Evolutionary conservation across 2,329 filamentous ascomycete genomes (phyloP).

Genomic region (Basipetospora chlamydospora): DNA sequence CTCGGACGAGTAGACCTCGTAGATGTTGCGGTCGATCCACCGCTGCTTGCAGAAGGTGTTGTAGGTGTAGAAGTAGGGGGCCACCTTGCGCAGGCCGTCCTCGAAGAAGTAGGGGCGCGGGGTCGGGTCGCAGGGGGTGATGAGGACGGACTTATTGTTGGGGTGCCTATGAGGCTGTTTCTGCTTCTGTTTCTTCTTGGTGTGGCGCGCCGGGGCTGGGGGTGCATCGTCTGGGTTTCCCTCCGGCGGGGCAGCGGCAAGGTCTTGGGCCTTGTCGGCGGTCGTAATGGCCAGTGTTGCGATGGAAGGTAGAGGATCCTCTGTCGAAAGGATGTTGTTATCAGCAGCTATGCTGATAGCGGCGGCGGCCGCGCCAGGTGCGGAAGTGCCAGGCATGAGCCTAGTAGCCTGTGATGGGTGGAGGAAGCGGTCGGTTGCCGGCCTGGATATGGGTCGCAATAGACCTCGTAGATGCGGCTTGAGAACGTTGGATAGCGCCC

Average conservation of each 20-base stretch:
- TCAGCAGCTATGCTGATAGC: no score
- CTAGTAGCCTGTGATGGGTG: no score
- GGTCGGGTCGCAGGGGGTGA: constrained; percentile 25
- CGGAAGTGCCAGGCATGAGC: no score
- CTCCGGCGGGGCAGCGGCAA: not conserved
- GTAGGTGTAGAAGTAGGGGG: constrained; percentile 85
- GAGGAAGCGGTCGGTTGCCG: no score
- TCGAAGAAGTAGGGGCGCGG: constrained; percentile 62
- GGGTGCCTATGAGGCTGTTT: constrained; percentile 5
- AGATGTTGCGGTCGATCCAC: constrained; percentile 68
- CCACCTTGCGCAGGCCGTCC: constrained; percentile 66
- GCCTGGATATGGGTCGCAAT: no score
- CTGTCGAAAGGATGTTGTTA: no score
- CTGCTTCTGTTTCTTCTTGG: constrained; percentile 7
- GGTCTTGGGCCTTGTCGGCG: constrained; percentile 3
- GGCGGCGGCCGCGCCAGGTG: no score
- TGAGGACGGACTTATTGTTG: constrained; percentile 11
- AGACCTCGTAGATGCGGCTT: no score
- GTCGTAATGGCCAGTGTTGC: constrained; percentile 5
- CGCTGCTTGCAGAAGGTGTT: constrained; percentile 90
- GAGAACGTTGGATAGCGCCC: no score
- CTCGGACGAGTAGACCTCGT: constrained; percentile 82
- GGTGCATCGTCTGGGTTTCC: not conserved
- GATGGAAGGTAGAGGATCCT: not conserved
- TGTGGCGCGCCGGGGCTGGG: not conserved